Evolutionary conservation across 225 moss, liverwort and hornwort genomes (phyloP).

Genomic region (Physcomitrium patens): DNA sequence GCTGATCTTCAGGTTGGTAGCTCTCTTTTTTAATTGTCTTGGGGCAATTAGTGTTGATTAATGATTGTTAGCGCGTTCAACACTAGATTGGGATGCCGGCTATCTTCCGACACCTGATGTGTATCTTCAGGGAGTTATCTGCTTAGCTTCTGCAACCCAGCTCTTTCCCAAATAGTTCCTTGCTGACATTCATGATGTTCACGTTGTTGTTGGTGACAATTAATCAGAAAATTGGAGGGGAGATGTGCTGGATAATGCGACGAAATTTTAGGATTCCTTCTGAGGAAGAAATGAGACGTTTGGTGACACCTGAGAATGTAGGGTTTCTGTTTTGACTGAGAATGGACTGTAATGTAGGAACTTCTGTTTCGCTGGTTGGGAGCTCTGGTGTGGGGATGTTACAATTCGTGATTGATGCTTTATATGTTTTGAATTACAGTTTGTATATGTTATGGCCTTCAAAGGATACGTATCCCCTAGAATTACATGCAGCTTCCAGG

Average conservation of each 20-base stretch:
- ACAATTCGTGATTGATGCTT: not conserved
- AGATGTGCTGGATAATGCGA: slow-evolving; percentile 97
- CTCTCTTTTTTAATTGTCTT: not conserved
- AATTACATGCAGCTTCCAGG: not conserved
- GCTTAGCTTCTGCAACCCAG: not conserved
- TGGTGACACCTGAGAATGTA: slow-evolving; percentile 97
- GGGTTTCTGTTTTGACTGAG: slow-evolving; percentile 17
- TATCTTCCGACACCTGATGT: not conserved
- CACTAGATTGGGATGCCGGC: not conserved
- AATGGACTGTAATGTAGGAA: slow-evolving; percentile 5
- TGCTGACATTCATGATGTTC: not conserved
- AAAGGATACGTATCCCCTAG: too few species aligned
- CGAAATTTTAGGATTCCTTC: slow-evolving; percentile 97
- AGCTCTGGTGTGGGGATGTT: slow-evolving; percentile 10
- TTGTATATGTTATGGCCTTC: not conserved
- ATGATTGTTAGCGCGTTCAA: too few species aligned
- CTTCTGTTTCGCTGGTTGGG: slow-evolving; percentile 1
- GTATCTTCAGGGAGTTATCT: slow-evolving; percentile 6
- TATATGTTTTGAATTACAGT: not conserved
- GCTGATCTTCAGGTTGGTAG: slow-evolving; percentile 89
- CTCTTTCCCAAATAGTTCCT: not conserved
- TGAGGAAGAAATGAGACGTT: slow-evolving; percentile 94
- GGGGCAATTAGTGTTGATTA: too few species aligned
- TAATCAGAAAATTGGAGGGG: slow-evolving; percentile 73
- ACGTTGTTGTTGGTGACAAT: slow-evolving; percentile 13